phyloP scores from a whole-genome alignment of 2,329 filamentous ascomycete species.

The Arthrobotrys pseudoclavata region DNA sequence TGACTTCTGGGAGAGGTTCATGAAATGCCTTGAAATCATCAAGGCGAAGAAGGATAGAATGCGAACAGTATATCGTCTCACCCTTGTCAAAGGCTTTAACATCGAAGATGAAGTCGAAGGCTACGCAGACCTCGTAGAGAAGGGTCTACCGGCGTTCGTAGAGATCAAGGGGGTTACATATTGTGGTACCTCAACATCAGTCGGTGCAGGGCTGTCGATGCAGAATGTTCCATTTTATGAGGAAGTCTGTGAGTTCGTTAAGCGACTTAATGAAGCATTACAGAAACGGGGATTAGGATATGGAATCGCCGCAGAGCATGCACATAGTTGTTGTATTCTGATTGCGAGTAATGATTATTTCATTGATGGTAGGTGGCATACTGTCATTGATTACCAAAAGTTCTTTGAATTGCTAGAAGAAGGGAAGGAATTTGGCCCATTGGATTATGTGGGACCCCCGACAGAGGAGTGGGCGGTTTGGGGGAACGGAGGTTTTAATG shows the following conservation, averaged over 20 bases:
- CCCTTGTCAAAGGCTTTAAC: conserved; percentile 97
- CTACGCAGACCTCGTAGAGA: conserved; percentile 89
- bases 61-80: conserved; percentile 93
- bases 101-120: conserved; percentile 92
- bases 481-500: conserved; percentile 93
- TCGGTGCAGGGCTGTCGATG: conserved; percentile 92
- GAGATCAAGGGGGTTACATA: conserved; percentile 98
- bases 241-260: conserved; percentile 86
- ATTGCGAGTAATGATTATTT: conserved; percentile 84
- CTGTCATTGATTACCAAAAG: conserved; percentile 86
- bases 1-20: conserved; percentile 98
- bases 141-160: conserved; percentile 88
- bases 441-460: conserved; percentile 87
- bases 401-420: conserved; percentile 89
- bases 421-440: conserved; percentile 81
- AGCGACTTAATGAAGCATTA: conserved; percentile 78
- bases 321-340: conserved; percentile 92
- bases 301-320: conserved; percentile 93
- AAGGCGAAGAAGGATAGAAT: conserved; percentile 85
- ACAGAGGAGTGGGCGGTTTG: conserved; percentile 95
- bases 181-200: conserved; percentile 89
- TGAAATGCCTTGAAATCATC: conserved; percentile 88
- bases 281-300: conserved; percentile 80
- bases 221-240: conserved; percentile 96
- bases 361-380: conserved; percentile 85